A percentile compares a stretch with the other conserved stretches of the same genome.
Conservation (phyloP, 129 eudicot species). For the Tagetes patula region DNA sequence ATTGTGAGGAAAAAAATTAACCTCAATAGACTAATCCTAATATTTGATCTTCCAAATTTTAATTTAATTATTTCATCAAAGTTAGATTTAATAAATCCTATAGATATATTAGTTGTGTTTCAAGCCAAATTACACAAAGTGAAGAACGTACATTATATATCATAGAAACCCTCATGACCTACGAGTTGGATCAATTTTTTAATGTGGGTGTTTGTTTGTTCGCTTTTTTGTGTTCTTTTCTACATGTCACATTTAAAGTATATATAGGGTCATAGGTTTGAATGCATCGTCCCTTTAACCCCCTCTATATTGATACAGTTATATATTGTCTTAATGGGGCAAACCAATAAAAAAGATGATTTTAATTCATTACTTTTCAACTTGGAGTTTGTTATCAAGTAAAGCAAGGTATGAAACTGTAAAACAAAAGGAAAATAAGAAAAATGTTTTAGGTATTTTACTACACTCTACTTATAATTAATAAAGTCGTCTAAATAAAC, state of each 20-base stretch:
- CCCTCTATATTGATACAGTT: constrained; percentile 12
- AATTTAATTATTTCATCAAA: neutral
- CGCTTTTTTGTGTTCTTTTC: constrained; percentile 9
- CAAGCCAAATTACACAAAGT: neutral
- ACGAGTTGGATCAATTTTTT: neutral
- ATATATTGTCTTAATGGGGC: constrained; percentile 20
- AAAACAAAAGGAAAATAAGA: neutral
- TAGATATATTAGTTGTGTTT: neutral
- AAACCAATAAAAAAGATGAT: neutral
- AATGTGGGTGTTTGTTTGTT: constrained; percentile 18
- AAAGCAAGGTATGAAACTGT: neutral
- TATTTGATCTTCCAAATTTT: neutral
- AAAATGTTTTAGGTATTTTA: neutral
- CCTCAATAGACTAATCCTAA: neutral
- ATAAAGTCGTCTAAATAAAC: neutral
- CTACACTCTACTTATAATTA: neutral
- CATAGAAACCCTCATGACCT: neutral
- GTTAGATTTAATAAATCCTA: neutral
- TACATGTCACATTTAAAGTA: constrained; percentile 12
- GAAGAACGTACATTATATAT: neutral
- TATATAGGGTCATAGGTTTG: constrained; percentile 18
- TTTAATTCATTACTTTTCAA: neutral
- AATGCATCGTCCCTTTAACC: constrained; percentile 12
- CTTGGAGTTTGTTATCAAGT: neutral
- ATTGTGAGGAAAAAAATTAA: neutral